phyloP scores from a whole-genome alignment of 2,329 filamentous ascomycete species.

The Aspergillus fijiensis region DNA sequence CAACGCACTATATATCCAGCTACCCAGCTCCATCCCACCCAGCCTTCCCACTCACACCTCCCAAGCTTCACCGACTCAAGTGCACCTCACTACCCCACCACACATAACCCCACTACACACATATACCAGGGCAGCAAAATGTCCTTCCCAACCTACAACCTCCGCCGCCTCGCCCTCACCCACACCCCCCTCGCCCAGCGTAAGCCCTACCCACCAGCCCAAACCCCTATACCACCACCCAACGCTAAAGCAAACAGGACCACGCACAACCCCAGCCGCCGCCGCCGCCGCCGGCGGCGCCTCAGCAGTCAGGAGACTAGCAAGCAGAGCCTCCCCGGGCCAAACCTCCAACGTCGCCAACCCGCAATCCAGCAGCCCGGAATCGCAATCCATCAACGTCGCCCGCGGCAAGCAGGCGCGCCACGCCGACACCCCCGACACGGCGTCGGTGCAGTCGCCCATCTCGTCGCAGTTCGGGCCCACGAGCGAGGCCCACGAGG shows the following conservation, averaged over 20 bases:
- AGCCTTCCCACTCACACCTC: neutral
- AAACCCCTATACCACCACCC: neutral
- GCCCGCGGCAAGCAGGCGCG: slow-evolving; percentile 8
- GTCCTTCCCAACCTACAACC: neutral
- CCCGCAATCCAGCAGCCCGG: slow-evolving; percentile 2
- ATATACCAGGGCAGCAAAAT: neutral
- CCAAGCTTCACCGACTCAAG: neutral
- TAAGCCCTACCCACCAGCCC: neutral
- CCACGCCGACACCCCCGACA: slow-evolving; percentile 1
- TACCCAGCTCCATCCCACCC: neutral
- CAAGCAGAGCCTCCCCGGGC: neutral
- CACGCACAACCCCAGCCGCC: neutral
- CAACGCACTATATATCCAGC: neutral
- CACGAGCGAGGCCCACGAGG: slow-evolving; percentile 13
- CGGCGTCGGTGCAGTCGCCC: slow-evolving; percentile 2
- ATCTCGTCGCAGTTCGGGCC: neutral
- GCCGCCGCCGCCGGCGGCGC: neutral
- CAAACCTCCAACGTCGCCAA: slow-evolving; percentile 5
- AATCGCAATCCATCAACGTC: slow-evolving; percentile 3
- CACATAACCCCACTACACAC: neutral
- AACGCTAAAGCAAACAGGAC: neutral
- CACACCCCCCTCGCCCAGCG: neutral
- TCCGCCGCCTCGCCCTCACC: neutral
- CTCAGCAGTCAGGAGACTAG: neutral
- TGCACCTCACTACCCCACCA: too few relatives aligned